These are phyloP conservation scores for Astragalus glycyphyllos DNA, from an alignment of 306 rosid species.

Conservation along the genomic window DNA sequence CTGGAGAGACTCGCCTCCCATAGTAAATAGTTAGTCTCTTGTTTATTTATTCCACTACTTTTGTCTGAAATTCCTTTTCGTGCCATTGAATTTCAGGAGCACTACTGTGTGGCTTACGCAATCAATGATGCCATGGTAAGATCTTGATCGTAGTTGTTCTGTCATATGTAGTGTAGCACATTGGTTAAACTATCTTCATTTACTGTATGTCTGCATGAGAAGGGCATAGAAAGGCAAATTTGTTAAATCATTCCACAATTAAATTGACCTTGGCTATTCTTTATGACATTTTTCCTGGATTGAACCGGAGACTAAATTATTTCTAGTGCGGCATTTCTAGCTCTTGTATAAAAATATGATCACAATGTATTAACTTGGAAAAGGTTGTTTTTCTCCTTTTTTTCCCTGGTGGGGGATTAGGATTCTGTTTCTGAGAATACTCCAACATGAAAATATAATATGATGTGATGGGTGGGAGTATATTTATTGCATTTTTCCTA, in stretches of 20 bases:
- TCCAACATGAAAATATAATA: conserved; percentile 24
- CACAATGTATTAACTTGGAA: neutral
- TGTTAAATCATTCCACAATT: conserved; percentile 4
- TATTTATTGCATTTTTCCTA: conserved; percentile 25
- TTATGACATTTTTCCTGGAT: conserved; percentile 26
- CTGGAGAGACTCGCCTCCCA: neutral
- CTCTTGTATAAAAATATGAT: conserved; percentile 1
- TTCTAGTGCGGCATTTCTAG: conserved; percentile 24
- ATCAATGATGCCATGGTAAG: conserved; percentile 89
- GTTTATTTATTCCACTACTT: conserved; percentile 9
- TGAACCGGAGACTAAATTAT: neutral
- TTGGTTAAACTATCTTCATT: conserved; percentile 2
- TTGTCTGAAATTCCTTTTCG: conserved; percentile 35
- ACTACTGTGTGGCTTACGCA: conserved; percentile 94
- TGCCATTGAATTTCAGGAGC: conserved; percentile 80
- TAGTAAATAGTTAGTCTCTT: conserved; percentile 22
- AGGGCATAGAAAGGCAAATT: conserved; percentile 21
- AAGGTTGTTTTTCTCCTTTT: too few relatives aligned
- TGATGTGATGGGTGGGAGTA: conserved; percentile 33
- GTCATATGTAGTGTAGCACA: conserved; percentile 24
- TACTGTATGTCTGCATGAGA: conserved; percentile 9
- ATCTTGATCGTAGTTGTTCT: conserved; percentile 23
- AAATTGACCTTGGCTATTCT: neutral
- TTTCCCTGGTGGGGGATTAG: neutral
- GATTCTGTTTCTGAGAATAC: conserved; percentile 11